Conservation (phyloP, 176 grass and related monocot species). For the Urochloa ruziziensis region DNA sequence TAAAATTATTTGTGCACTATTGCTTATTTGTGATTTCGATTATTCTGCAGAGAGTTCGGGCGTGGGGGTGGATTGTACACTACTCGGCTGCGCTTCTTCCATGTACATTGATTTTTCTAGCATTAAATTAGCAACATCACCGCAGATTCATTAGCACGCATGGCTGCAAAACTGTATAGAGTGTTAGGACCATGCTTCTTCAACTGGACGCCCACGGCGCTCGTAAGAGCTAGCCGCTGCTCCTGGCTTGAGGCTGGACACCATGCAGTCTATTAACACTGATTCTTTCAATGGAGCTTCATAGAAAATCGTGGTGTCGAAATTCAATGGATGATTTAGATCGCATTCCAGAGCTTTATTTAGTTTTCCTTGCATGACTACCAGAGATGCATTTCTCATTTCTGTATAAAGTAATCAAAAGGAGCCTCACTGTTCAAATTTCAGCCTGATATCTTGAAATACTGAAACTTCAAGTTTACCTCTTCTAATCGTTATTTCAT, state of each 20-base stretch:
- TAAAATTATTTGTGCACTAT: neutral
- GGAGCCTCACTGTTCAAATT: neutral
- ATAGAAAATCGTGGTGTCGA: neutral
- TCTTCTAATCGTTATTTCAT: neutral
- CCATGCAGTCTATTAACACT: conserved; percentile 10
- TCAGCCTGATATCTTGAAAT: neutral
- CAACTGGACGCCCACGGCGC: conserved; percentile 4
- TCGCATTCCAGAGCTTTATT: neutral
- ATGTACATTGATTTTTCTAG: conserved; percentile 62
- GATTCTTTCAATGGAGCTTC: conserved; percentile 25
- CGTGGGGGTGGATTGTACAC: conserved; percentile 28
- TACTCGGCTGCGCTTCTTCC: conserved; percentile 40
- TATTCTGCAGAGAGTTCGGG: conserved; percentile 39
- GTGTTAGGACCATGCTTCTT: neutral
- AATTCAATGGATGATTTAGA: neutral
- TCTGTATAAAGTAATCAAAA: neutral
- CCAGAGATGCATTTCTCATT: neutral
- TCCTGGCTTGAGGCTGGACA: conserved; percentile 22
- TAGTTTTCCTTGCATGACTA: neutral
- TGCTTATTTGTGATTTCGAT: neutral
- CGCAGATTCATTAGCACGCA: conserved; percentile 20
- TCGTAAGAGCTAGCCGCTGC: neutral
- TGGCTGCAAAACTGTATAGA: neutral
- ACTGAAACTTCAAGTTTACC: neutral
- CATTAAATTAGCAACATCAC: conserved; percentile 26